These are phyloP conservation scores for Rhizophagus sp. DNA, from an alignment of 192 early-diverging fungal species.

Conservation along the genomic window DNA sequence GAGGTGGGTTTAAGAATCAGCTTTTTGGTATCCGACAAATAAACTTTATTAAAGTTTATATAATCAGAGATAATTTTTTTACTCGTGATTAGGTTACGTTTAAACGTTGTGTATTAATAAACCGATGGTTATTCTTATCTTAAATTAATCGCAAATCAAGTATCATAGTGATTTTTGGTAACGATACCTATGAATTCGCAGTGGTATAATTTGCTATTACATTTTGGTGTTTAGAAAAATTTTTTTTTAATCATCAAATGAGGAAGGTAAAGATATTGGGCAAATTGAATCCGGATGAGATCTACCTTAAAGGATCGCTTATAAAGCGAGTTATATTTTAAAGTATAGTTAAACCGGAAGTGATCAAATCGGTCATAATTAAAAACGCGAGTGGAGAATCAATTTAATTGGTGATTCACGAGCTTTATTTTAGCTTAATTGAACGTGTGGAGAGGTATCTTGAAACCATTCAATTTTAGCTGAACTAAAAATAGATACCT, in stretches of 20 bases:
- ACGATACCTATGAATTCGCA: neutral
- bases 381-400: neutral
- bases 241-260: neutral
- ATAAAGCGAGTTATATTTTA: no score
- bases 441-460: neutral
- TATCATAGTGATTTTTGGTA: neutral
- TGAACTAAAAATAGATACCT: slow-evolving; percentile 52
- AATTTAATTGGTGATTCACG: neutral
- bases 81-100: neutral
- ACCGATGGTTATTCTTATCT: neutral
- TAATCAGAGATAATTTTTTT: neutral
- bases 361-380: neutral
- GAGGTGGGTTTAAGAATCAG: neutral
- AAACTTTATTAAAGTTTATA: no score
- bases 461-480: neutral
- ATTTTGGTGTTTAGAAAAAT: neutral
- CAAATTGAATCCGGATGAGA: neutral
- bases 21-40: neutral
- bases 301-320: neutral
- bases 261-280: neutral
- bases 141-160: neutral
- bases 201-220: neutral
- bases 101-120: neutral
- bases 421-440: neutral
- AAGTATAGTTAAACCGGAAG: neutral